Conservation (phyloP, 176 grass and related monocot genomes). For the Otatea glauca region DNA sequence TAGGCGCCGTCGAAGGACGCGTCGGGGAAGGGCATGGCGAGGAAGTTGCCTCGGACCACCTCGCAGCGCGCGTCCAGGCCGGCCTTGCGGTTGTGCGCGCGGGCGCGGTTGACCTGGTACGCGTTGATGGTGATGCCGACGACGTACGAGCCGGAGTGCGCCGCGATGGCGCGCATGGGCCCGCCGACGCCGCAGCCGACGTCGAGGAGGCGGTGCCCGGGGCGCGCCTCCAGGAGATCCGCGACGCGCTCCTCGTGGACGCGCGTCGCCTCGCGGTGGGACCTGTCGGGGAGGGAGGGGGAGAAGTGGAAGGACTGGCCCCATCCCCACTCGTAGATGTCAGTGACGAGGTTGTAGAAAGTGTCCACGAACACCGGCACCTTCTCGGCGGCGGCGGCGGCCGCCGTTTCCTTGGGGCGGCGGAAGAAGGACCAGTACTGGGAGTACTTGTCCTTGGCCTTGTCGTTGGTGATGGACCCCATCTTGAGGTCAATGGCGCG, state of each 20-base stretch:
- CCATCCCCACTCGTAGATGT: constrained; percentile 99
- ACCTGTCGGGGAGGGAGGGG: constrained; percentile 67
- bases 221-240: constrained; percentile 60
- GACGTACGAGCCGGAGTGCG: constrained; percentile 64
- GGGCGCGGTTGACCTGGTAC: constrained; percentile 90
- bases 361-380: constrained; percentile 92
- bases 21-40: constrained; percentile 79
- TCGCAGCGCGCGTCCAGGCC: constrained; percentile 68
- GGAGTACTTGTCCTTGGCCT: constrained; percentile 68
- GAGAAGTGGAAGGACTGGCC: constrained; percentile 99
- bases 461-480: constrained; percentile 64
- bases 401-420: constrained; percentile 62
- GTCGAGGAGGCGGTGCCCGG: constrained; percentile 65
- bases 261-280: constrained; percentile 87
- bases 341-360: constrained; percentile 97
- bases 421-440: constrained; percentile 85
- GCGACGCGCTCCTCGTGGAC: constrained; percentile 85
- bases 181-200: constrained; percentile 88
- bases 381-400: constrained; percentile 62
- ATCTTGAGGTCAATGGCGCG: constrained; percentile 72
- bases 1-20: constrained; percentile 84
- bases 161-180: constrained; percentile 88
- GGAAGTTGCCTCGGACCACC: constrained; percentile 93
- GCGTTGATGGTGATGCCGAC: constrained; percentile 98
- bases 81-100: constrained; percentile 83